Conservation (phyloP, 1,139 yeast genomes). For the Geotrichum aggregatum region DNA sequence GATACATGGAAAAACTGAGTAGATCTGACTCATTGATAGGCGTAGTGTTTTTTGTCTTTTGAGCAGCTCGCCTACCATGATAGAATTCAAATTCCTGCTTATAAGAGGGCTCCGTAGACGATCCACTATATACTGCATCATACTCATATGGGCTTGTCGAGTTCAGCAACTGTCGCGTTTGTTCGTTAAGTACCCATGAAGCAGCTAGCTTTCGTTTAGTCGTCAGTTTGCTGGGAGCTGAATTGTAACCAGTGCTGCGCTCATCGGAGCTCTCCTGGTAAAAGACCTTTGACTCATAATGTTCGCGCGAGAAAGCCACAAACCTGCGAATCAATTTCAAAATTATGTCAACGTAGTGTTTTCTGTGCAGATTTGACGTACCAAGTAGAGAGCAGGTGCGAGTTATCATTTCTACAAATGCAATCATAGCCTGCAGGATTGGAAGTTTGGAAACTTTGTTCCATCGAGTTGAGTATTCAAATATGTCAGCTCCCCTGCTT, state of each 20-base stretch:
- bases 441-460: constrained; percentile 36
- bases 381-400: constrained; percentile 36
- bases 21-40: constrained; percentile 18
- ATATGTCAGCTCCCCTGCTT: constrained; percentile 2
- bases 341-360: constrained; percentile 37
- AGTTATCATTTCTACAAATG: constrained; percentile 32
- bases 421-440: constrained; percentile 31
- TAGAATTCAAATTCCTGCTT: constrained; percentile 20
- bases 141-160: constrained; percentile 15
- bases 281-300: constrained; percentile 19
- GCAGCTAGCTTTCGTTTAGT: constrained; percentile 21
- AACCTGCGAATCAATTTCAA: constrained; percentile 31
- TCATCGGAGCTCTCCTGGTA: constrained; percentile 18
- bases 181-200: constrained; percentile 17
- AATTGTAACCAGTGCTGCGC: not conserved
- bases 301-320: constrained; percentile 22
- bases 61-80: constrained; percentile 16
- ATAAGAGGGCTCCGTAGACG: constrained; percentile 10
- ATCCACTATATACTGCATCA: constrained; percentile 15
- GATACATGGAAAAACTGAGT: constrained; percentile 14
- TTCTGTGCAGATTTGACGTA: constrained; percentile 37
- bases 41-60: constrained; percentile 13
- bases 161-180: constrained; percentile 10
- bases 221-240: constrained; percentile 8
- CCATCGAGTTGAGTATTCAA: constrained; percentile 33